Conservation (phyloP, 805 yeast genomes). For the Zygosaccharomyces gambellarensis region DNA sequence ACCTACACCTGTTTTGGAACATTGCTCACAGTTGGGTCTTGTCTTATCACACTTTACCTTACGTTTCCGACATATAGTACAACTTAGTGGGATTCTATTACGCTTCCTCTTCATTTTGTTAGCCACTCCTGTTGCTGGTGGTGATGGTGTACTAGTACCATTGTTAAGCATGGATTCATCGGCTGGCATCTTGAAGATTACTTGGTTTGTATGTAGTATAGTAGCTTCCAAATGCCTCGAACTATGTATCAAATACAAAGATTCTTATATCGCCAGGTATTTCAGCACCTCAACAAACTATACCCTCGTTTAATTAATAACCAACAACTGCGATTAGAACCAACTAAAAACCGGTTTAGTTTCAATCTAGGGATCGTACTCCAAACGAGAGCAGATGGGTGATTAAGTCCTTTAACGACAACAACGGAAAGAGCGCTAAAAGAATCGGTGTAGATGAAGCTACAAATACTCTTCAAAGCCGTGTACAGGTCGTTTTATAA, state of each 20-base stretch:
- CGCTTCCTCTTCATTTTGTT: conserved; percentile 36
- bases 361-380: not conserved
- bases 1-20: conserved; percentile 53
- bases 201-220: not conserved
- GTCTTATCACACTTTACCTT: conserved; percentile 48
- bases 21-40: conserved; percentile 53
- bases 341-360: not conserved
- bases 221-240: not conserved
- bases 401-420: not conserved
- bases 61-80: conserved; percentile 45
- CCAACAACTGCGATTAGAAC: not conserved
- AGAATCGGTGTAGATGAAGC: not conserved
- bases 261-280: not conserved
- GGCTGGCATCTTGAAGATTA: conserved; percentile 8
- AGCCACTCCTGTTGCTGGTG: not conserved
- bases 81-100: conserved; percentile 45
- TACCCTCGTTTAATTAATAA: not conserved
- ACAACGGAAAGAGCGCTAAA: not conserved
- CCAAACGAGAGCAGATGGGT: not conserved
- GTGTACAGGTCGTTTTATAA: no score
- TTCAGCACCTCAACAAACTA: not conserved
- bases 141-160: not conserved
- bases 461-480: not conserved
- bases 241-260: not conserved
- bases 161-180: conserved; percentile 7